Base-by-base conservation (phyloP, 805 yeast species). In the Barnettozyma sucrosica region DNA sequence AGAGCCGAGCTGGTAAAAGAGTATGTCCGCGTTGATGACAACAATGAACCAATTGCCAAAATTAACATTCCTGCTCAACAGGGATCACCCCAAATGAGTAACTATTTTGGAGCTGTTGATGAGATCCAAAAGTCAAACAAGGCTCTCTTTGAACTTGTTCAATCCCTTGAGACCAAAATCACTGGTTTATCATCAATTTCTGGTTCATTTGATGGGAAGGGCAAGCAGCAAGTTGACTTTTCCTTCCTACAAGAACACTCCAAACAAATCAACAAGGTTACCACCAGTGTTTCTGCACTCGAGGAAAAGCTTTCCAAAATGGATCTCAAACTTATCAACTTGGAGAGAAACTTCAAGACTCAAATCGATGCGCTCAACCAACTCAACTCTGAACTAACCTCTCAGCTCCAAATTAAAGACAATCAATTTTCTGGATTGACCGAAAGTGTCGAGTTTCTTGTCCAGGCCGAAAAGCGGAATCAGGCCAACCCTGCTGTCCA, bases 1-100 rank as follows among this genome's bases (percentile, higher is more conserved):
- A 76, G 73, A 51, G 76, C 80, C 26, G 72, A 70, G 47, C 68
- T 77, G 13, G 59, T 71, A 18, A 66, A 73, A 11, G 67, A 76
- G 55, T 64, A 66, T 39, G 63, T 69, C 7, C 64, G 68, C 36
- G 48, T 64, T 23, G 65, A 66, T 5, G 72, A 68, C 1, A 54
- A 62, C 21, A 65, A 62, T 33, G 60, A 65, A 11, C 51, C 62
- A 14, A 57, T 62, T 6, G 67, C 56, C 44, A 60, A 60, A 19
- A 51, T 54, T 6, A 34, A 41, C 20, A 46, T 39, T 11, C 54
- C 58, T 13, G 16, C 32, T 4, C 32, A 28, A 13, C 32, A 11
- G 5, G 16, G 16, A 28, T 25, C 42, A 6, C 1, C 36, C 18
- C 36, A 24, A 28, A 16, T 30, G n/a, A 32, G 41, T 34, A 24